phyloP scores from a whole-genome alignment of 2,329 filamentous ascomycete genomes.

The Monosporascus ibericus region DNA sequence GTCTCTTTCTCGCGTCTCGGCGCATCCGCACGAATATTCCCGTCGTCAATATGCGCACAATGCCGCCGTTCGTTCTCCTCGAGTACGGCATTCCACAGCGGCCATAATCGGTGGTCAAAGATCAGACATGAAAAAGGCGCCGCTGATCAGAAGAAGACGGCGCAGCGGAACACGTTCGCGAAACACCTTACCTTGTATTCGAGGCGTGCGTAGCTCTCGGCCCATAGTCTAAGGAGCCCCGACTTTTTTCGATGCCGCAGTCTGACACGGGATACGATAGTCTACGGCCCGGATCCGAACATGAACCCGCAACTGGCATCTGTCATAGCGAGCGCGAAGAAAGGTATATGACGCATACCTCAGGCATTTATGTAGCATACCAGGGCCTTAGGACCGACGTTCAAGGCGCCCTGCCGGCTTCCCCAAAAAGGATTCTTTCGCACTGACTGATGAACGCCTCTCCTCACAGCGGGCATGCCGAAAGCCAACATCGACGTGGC shows the following conservation, averaged over 20 bases:
- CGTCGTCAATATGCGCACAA: constrained; percentile 34
- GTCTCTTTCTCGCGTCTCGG: not conserved
- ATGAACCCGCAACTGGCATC: constrained; percentile 71
- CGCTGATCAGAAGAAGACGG: constrained; percentile 73
- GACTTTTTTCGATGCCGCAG: no score
- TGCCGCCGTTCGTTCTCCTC: constrained; percentile 44
- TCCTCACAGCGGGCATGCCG: constrained; percentile 59
- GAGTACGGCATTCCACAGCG: constrained; percentile 45
- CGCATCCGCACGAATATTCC: not conserved
- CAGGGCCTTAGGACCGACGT: not conserved
- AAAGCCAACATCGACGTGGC: constrained; percentile 80
- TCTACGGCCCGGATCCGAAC: constrained; percentile 68
- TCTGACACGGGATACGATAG: constrained; percentile 30
- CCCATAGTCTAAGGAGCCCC: no score
- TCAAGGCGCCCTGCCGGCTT: no score
- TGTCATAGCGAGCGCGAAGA: constrained; percentile 72
- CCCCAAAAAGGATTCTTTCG: no score
- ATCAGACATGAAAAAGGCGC: constrained; percentile 93
- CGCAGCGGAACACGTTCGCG: constrained; percentile 59
- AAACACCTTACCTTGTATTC: constrained; percentile 70
- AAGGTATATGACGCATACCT: constrained; percentile 40
- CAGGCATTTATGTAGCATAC: not conserved
- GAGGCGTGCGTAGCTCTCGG: constrained; percentile 49
- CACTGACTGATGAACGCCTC: constrained; percentile 4
- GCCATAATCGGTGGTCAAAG: constrained; percentile 92